Conservation (phyloP, 1,284 basidiomycete genomes). For the Irpex rosettiformis region DNA sequence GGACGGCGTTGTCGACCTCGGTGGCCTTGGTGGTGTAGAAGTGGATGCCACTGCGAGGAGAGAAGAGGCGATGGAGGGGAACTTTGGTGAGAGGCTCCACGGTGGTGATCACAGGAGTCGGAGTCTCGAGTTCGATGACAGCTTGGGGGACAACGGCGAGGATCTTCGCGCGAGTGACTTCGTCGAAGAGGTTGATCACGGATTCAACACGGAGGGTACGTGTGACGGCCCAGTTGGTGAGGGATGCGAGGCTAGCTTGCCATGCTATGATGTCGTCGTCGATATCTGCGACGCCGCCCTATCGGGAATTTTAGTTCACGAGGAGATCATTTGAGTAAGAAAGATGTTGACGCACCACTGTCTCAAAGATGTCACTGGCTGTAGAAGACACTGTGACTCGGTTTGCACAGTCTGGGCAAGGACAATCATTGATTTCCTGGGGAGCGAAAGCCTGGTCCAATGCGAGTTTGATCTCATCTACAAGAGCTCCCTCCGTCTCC, state of each 20-base stretch:
- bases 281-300: not conserved
- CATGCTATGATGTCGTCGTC: not conserved
- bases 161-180: conserved; percentile 4
- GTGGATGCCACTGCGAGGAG: conserved; percentile 10
- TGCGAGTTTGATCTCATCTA: not conserved
- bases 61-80: conserved; percentile 14
- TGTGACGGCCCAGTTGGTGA: not conserved
- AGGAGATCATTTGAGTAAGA: too few species aligned
- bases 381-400: not conserved
- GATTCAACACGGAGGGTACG: conserved; percentile 4
- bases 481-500: not conserved
- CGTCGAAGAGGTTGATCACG: conserved; percentile 8
- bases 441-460: not conserved
- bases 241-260: conserved; percentile 2
- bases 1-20: conserved; percentile 12
- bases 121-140: not conserved
- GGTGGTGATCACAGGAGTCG: not conserved
- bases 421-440: not conserved
- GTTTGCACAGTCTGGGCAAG: not conserved
- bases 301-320: not conserved
- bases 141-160: conserved; percentile 1
- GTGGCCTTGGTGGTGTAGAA: conserved; percentile 17
- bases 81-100: not conserved
- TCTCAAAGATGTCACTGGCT: not conserved
- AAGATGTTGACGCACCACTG: not conserved